phyloP scores from a whole-genome alignment of 139 green algal genomes.

The Diplosphaera chodatii region DNA sequence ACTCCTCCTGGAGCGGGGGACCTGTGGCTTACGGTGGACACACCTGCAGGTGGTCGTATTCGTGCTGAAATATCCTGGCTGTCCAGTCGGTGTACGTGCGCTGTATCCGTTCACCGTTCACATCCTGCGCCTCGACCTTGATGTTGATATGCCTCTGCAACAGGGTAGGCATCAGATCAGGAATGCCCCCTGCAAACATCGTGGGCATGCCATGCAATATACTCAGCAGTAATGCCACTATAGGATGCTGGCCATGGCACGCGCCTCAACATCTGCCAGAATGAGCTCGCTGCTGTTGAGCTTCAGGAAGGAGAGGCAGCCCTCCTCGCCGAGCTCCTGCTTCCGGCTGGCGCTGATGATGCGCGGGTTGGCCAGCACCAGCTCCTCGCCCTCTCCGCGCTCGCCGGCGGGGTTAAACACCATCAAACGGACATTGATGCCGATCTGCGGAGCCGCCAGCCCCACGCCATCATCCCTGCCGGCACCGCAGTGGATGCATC shows the following conservation, averaged over 20 bases:
- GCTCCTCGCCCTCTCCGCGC: slow-evolving; percentile 53
- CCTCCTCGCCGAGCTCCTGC: slow-evolving; percentile 62
- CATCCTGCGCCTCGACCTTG: slow-evolving; percentile 78
- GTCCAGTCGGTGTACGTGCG: slow-evolving; percentile 68
- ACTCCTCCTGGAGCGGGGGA: too few relatives aligned
- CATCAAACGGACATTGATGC: slow-evolving; percentile 96
- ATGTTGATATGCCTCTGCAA: slow-evolving; percentile 65
- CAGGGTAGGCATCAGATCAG: too few relatives aligned
- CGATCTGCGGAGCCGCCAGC: slow-evolving; percentile 91
- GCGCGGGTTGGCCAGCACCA: slow-evolving; percentile 90
- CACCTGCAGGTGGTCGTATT: slow-evolving; percentile 95
- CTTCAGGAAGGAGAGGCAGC: slow-evolving; percentile 81
- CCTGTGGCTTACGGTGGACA: too few relatives aligned
- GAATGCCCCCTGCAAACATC: too few relatives aligned
- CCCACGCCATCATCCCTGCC: slow-evolving; percentile 95
- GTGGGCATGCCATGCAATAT: too few relatives aligned
- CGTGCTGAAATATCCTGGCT: slow-evolving; percentile 96
- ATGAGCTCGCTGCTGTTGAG: slow-evolving; percentile 27
- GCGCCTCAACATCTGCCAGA: slow-evolving; percentile 65
- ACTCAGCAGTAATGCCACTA: too few relatives aligned
- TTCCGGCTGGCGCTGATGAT: slow-evolving; percentile 60
- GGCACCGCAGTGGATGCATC: too few relatives aligned
- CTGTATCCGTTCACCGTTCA: slow-evolving; percentile 64
- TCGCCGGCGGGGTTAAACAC: slow-evolving; percentile 89
- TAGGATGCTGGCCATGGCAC: too few relatives aligned